phyloP scores from a whole-genome alignment of 2,329 filamentous ascomycete species.

The Amphichorda felina region DNA sequence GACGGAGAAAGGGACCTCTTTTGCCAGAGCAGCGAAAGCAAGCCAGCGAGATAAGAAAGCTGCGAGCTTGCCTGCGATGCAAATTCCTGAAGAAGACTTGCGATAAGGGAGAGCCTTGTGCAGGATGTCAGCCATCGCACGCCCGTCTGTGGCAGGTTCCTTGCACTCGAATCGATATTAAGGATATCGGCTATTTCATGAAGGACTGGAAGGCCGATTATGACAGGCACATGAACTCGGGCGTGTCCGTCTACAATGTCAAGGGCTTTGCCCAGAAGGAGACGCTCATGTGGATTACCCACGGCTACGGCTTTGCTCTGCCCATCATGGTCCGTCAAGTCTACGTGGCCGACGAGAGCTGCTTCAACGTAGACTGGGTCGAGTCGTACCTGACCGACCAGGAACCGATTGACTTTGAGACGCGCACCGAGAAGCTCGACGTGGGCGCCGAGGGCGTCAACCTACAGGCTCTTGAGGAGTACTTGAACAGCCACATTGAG shows the following conservation, averaged over 20 bases:
- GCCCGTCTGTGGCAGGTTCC: conserved; percentile 95
- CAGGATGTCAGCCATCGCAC: conserved; percentile 89
- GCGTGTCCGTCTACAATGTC: conserved; percentile 88
- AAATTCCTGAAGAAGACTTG: conserved; percentile 99
- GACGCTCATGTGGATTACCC: conserved; percentile 78
- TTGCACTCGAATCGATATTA: conserved; percentile 96
- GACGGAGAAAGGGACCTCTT: conserved; percentile 78
- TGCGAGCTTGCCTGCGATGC: conserved; percentile 86
- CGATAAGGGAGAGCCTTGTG: conserved; percentile 93
- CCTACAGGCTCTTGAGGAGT: conserved; percentile 70
- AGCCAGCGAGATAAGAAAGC: conserved; percentile 90
- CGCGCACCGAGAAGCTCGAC: conserved; percentile 78
- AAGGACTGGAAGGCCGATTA: conserved; percentile 99
- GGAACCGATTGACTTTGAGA: conserved; percentile 69
- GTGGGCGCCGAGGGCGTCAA: conserved; percentile 84
- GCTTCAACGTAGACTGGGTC: conserved; percentile 89
- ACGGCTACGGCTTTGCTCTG: conserved; percentile 87
- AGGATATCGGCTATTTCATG: conserved; percentile 97
- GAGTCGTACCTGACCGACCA: conserved; percentile 60
- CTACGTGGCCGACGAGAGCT: conserved; percentile 81
- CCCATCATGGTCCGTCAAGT: conserved; percentile 92
- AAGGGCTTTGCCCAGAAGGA: conserved; percentile 66
- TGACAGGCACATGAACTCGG: conserved; percentile 75
- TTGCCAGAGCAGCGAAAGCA: conserved; percentile 91
- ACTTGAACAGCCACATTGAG: conserved; percentile 91